These are phyloP conservation scores for Podila clonocystis DNA, from an alignment of 192 early-diverging fungal species.

Conservation along the genomic window DNA sequence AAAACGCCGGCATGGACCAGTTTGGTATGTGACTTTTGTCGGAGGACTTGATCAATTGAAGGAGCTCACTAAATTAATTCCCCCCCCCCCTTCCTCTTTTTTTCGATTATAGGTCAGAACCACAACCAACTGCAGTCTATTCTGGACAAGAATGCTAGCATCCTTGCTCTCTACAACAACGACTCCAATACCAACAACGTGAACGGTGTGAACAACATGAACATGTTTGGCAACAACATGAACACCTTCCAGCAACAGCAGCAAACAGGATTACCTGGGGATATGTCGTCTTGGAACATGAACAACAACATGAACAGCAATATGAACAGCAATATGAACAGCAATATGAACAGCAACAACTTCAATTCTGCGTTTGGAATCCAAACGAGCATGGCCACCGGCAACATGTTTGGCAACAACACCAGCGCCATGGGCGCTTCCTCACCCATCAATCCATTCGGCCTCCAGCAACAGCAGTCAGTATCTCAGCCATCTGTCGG, in stretches of 20 bases:
- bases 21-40: constrained; percentile 22
- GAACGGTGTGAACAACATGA: constrained; percentile 17
- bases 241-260: constrained; percentile 12
- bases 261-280: constrained; percentile 17
- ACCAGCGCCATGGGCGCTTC: background rate
- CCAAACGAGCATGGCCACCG: constrained; percentile 32
- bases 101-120: constrained; percentile 30
- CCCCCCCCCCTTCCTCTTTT: background rate
- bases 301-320: constrained; percentile 34
- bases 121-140: constrained; percentile 49
- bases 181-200: constrained; percentile 4
- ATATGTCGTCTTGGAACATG: constrained; percentile 30
- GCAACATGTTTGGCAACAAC: constrained; percentile 26
- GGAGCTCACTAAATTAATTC: no score
- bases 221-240: constrained; percentile 17
- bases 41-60: no score
- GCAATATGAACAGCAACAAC: constrained; percentile 14
- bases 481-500: background rate
- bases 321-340: constrained; percentile 24
- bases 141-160: constrained; percentile 41
- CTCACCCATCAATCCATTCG: background rate
- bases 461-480: background rate
- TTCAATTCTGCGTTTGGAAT: constrained; percentile 31
- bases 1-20: constrained; percentile 25
- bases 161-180: constrained; percentile 33